phyloP scores from a whole-genome alignment of 108 stramenopile species.

The Cyclotella choctawhatcheeana region DNA sequence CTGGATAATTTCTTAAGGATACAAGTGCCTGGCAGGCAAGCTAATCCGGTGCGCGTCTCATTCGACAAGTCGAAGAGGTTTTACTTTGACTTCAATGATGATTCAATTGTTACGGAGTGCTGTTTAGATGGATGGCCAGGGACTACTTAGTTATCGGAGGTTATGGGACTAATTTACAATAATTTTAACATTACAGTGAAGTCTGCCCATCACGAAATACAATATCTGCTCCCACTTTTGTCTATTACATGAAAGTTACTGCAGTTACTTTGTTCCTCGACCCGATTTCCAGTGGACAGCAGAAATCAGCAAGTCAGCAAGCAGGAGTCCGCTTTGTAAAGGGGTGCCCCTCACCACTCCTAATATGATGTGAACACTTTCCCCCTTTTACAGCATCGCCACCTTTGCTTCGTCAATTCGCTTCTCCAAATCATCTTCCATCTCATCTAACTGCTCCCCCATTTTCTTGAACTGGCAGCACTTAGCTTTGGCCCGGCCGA shows the following conservation, averaged over 20 bases:
- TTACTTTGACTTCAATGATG: constrained; percentile 16
- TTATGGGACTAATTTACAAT: not conserved
- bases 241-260: too few relatives aligned
- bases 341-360: not conserved
- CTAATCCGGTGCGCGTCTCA: constrained; percentile 12
- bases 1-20: constrained; percentile 17
- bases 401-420: not conserved
- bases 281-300: not conserved
- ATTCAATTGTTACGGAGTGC: constrained; percentile 1
- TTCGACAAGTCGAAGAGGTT: constrained; percentile 8
- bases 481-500: not conserved
- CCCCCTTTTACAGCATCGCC: not conserved
- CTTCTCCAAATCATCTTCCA: constrained; percentile 1
- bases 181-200: not conserved
- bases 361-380: not conserved
- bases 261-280: not conserved
- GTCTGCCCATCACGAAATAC: not conserved
- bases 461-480: constrained; percentile 16
- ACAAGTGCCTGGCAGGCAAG: constrained; percentile 19
- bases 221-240: not conserved
- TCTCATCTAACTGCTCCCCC: constrained; percentile 1
- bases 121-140: constrained; percentile 16
- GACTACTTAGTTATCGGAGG: not conserved
- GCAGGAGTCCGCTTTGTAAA: too few relatives aligned
- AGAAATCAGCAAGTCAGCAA: too few relatives aligned